Evolutionary conservation across 2,329 filamentous ascomycete genomes (phyloP), one percentile per base, ranked within the genome.

Genomic region (Clonostachys rosea): DNA sequence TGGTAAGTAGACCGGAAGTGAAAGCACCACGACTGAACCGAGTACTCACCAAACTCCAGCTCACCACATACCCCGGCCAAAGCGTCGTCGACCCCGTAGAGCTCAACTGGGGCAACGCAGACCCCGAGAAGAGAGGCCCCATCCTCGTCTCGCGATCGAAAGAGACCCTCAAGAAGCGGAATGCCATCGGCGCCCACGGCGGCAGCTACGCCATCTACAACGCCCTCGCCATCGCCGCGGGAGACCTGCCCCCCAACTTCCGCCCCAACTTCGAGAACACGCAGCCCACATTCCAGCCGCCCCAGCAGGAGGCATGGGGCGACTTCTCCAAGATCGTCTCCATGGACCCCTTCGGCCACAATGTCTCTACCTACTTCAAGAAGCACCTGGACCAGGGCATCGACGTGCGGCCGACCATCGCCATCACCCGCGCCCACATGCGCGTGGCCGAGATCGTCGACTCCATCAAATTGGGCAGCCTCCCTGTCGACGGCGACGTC

Each of bases 151-250:
- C 87, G 20, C 80, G 90, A 57, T 79, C 82, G 50, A 73, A 83
- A 30, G 84, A 81, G 47, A 94, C 89, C 6, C 87, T 95, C 56
- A 78, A 89, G 47, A 81, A 83, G 61, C 84, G 90, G 52, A 95
- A 95, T 68, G 88, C 78, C 50, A 74, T 81, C 60, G 78, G 78
- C 70, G 69, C 69, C 48, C 68, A 67, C 37, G 92, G 94, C 53
- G 92, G 94, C 48, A 96, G 91, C 6, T 97, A 99, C 66, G 91
- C 89, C 52, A 92, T 96, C 54, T 97, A 97, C 72, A 91, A 95
- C 62, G 92, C 92, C 18, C 79, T 97, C 30, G 92, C 92, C 12
- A 84, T 97, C 54, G 92, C 92, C 18, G 92, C 89, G 63, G 91
- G 92, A 58, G 87, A 97, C 63, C 79, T 97, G 49, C 83, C 89